phyloP scores from a whole-genome alignment of 2,329 filamentous ascomycete genomes.

The Trichoderma breve region DNA sequence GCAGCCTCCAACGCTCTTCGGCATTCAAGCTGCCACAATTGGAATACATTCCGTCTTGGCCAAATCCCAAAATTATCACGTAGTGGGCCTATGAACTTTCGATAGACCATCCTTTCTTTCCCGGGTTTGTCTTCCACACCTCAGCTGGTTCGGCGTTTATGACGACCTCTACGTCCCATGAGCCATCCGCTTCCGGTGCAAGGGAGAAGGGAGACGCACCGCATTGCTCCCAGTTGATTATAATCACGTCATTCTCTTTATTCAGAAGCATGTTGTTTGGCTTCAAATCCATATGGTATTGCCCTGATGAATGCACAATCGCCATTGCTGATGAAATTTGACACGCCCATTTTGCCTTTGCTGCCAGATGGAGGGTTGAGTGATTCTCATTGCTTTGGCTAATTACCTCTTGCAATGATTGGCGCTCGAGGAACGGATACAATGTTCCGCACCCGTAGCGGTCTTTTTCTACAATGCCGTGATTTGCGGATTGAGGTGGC shows the following conservation, averaged over 20 bases:
- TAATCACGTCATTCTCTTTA: not conserved
- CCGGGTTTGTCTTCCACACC: not conserved
- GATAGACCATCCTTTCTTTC: not conserved
- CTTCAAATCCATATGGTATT: slow-evolving; percentile 3
- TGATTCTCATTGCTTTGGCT: not conserved
- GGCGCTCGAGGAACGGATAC: not conserved
- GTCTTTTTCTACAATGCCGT: not conserved
- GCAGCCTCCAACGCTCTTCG: not conserved
- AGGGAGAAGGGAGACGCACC: not conserved
- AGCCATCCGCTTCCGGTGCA: not conserved
- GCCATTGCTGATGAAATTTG: not conserved
- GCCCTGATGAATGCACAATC: not conserved
- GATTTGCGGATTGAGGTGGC: not conserved
- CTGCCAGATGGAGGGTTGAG: not conserved
- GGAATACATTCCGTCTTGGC: not conserved
- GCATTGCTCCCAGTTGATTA: not conserved
- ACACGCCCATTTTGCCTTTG: not conserved
- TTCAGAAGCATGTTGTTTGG: not conserved
- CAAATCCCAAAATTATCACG: not conserved
- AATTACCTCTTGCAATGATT: not conserved
- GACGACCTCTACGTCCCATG: not conserved
- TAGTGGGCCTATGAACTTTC: not conserved
- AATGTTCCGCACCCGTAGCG: not conserved
- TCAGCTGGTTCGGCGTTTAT: not conserved
- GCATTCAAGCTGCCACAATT: not conserved